phyloP scores from a whole-genome alignment of 345 rosid species.

The Eucalyptus pauciflora region DNA sequence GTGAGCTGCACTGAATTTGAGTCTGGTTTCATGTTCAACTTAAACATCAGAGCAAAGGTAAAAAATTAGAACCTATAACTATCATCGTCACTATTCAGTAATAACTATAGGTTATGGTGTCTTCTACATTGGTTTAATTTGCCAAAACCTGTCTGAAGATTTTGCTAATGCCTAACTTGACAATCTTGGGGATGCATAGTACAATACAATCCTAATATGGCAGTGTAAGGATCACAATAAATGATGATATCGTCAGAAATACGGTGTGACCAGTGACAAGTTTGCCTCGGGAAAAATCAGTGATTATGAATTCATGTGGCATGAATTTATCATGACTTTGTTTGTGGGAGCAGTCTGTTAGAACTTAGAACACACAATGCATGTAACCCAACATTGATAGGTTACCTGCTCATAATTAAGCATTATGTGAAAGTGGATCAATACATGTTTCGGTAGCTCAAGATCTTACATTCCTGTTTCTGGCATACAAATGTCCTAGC shows the following conservation, averaged over 20 bases:
- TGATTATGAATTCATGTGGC: background rate
- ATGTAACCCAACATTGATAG: background rate
- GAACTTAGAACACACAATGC: background rate
- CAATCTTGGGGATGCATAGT: background rate
- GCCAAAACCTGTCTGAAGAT: background rate
- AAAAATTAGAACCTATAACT: background rate
- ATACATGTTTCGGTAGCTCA: background rate
- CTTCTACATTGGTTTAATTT: background rate
- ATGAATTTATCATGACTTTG: background rate
- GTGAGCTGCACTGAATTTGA: slow-evolving; percentile 10
- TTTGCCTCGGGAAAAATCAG: background rate
- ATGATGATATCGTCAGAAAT: background rate
- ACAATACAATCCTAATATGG: background rate
- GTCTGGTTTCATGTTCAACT: background rate
- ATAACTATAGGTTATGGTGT: background rate
- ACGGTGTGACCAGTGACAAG: background rate
- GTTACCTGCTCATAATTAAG: background rate
- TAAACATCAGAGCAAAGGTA: background rate
- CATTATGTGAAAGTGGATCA: background rate
- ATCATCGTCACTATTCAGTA: background rate
- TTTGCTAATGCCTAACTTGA: background rate
- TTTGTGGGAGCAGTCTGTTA: background rate
- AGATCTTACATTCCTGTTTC: background rate
- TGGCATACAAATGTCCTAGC: background rate
- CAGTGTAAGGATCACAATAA: background rate